A percentile compares a stretch with the other conserved stretches of the same genome.
phyloP scores from a whole-genome alignment of 345 rosid species.

The Ailanthus altissimus region DNA sequence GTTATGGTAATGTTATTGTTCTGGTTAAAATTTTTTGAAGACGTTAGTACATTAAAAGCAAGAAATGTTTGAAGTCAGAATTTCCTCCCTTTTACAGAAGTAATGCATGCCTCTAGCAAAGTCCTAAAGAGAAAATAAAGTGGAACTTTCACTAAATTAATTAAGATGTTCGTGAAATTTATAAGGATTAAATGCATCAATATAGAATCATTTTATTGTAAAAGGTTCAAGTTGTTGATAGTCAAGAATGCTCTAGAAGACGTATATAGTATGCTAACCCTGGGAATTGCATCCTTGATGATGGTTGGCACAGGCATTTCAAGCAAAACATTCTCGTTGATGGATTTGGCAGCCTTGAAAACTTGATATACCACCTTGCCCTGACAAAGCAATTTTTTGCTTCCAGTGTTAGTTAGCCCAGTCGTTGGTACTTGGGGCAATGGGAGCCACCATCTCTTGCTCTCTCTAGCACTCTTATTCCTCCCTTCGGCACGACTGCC shows the following conservation, averaged over 20 bases:
- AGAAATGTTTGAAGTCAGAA: not conserved
- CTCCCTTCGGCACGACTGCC: slow-evolving; percentile 85
- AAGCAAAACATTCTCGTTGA: slow-evolving; percentile 73
- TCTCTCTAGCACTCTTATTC: slow-evolving; percentile 59
- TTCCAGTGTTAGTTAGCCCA: slow-evolving; percentile 72
- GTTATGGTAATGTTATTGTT: not conserved
- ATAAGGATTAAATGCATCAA: not conserved
- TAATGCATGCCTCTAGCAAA: not conserved
- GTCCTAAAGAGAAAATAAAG: not conserved
- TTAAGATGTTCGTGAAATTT: no score
- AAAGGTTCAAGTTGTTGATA: not conserved
- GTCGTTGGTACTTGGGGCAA: slow-evolving; percentile 77
- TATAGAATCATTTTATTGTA: not conserved
- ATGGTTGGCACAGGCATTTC: slow-evolving; percentile 84
- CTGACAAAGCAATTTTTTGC: slow-evolving; percentile 58
- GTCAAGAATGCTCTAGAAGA: not conserved
- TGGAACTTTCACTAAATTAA: not conserved
- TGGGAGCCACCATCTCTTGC: slow-evolving; percentile 99
- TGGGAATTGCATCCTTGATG: slow-evolving; percentile 76
- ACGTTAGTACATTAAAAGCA: not conserved
- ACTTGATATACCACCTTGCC: slow-evolving; percentile 79
- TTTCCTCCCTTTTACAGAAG: not conserved
- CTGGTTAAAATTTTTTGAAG: not conserved
- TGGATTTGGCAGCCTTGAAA: slow-evolving; percentile 89
- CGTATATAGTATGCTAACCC: slow-evolving; percentile 46